phyloP scores from a whole-genome alignment of 768 basidiomycete species.

The Daedaleopsis nitida region DNA sequence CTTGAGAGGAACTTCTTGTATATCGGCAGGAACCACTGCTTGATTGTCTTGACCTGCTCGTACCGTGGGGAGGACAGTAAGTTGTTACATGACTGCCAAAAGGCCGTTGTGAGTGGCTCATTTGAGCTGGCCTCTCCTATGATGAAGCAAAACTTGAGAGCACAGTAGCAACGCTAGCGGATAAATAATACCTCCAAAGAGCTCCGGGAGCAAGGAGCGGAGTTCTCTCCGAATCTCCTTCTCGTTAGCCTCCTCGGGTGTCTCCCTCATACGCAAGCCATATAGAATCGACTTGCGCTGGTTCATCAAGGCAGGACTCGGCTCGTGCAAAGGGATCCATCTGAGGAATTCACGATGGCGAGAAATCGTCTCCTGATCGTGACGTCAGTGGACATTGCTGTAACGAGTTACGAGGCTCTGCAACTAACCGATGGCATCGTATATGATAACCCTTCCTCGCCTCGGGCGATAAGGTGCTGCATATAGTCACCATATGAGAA shows the following conservation, averaged over 20 bases:
- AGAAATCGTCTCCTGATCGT: slow-evolving; percentile 46
- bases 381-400: neutral
- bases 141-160: neutral
- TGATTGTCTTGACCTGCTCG: slow-evolving; percentile 72
- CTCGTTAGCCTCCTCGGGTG: slow-evolving; percentile 71
- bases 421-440: slow-evolving; percentile 38
- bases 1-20: slow-evolving; percentile 47
- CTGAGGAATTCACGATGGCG: slow-evolving; percentile 70
- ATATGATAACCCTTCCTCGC: slow-evolving; percentile 61
- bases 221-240: slow-evolving; percentile 73
- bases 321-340: slow-evolving; percentile 70
- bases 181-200: slow-evolving; percentile 59
- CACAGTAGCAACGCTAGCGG: neutral
- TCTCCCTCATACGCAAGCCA: slow-evolving; percentile 67
- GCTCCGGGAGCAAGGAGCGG: slow-evolving; percentile 58
- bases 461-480: slow-evolving; percentile 79
- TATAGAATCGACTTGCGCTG: slow-evolving; percentile 74
- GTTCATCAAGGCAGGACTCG: slow-evolving; percentile 58
- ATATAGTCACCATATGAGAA: slow-evolving; percentile 79
- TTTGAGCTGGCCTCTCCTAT: slow-evolving; percentile 14
- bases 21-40: slow-evolving; percentile 75
- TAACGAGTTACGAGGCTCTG: neutral
- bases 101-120: slow-evolving; percentile 14
- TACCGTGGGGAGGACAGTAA: slow-evolving; percentile 63
- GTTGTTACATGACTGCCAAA: slow-evolving; percentile 43